phyloP scores from a whole-genome alignment of 1,139 yeast genomes.

The Saccharomycopsis hybrid region DNA sequence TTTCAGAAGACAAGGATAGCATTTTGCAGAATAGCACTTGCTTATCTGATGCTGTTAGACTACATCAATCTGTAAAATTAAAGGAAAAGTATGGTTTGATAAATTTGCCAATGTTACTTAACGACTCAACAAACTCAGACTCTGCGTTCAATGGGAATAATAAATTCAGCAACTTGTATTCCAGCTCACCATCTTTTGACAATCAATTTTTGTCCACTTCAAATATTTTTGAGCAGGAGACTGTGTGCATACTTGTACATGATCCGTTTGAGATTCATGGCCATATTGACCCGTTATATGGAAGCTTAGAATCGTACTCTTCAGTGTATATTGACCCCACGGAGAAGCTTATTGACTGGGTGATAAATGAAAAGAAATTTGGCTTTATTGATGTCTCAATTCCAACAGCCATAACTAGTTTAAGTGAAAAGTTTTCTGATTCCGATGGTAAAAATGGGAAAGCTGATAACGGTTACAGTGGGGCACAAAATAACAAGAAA shows the following conservation, averaged over 20 bases:
- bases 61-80: slow-evolving; percentile 56
- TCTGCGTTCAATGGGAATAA: no score
- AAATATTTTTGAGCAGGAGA: slow-evolving; percentile 55
- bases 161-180: slow-evolving; percentile 10
- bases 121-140: slow-evolving; percentile 11
- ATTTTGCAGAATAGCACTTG: slow-evolving; percentile 13
- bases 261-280: slow-evolving; percentile 97
- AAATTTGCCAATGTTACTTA: slow-evolving; percentile 55
- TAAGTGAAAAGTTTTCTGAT: slow-evolving; percentile 9
- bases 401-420: slow-evolving; percentile 42
- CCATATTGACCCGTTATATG: slow-evolving; percentile 70
- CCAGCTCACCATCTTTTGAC: slow-evolving; percentile 35
- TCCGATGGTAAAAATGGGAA: slow-evolving; percentile 1
- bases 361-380: slow-evolving; percentile 42
- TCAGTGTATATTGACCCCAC: slow-evolving; percentile 63
- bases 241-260: slow-evolving; percentile 68
- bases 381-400: slow-evolving; percentile 83
- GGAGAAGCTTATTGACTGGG: slow-evolving; percentile 53
- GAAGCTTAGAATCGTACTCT: slow-evolving; percentile 65
- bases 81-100: slow-evolving; percentile 54
- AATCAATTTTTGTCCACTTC: slow-evolving; percentile 77
- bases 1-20: slow-evolving; percentile 8
- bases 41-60: slow-evolving; percentile 61
- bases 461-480: background rate
- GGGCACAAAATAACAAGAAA: no score